phyloP scores from a whole-genome alignment of 2,329 filamentous ascomycete species.

The Colletotrichum sojae region DNA sequence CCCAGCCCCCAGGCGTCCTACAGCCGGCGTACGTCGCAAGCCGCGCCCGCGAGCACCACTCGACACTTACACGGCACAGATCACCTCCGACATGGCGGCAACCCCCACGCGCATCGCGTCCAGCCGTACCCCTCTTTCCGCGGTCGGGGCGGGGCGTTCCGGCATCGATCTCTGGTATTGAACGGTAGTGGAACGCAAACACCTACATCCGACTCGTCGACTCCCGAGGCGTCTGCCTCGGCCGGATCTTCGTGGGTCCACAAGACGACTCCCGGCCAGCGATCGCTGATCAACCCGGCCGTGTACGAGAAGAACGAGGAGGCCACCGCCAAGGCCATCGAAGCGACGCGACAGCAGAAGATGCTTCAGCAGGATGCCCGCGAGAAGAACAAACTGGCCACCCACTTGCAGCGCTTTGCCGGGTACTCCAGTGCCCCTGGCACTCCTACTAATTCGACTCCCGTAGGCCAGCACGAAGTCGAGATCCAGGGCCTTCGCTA shows the following conservation, averaged over 20 bases:
- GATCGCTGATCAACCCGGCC: slow-evolving; percentile 85
- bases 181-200: slow-evolving; percentile 58
- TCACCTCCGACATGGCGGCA: slow-evolving; percentile 51
- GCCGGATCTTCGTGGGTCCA: slow-evolving; percentile 74
- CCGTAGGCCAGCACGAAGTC: slow-evolving; percentile 70
- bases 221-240: slow-evolving; percentile 45
- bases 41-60: background rate
- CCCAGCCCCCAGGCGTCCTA: slow-evolving; percentile 47
- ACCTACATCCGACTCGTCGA: slow-evolving; percentile 44
- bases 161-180: slow-evolving; percentile 74
- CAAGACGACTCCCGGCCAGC: slow-evolving; percentile 78
- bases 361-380: slow-evolving; percentile 66
- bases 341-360: slow-evolving; percentile 75
- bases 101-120: slow-evolving; percentile 41
- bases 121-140: slow-evolving; percentile 52
- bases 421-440: slow-evolving; percentile 40
- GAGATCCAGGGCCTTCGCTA: slow-evolving; percentile 81
- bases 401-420: slow-evolving; percentile 56
- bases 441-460: slow-evolving; percentile 49
- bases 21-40: slow-evolving; percentile 53
- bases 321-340: slow-evolving; percentile 78
- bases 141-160: slow-evolving; percentile 24
- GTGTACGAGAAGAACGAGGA: slow-evolving; percentile 83
- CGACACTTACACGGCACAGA: slow-evolving; percentile 44
- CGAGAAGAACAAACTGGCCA: slow-evolving; percentile 72